Percentiles rank a stretch among this genome's conserved stretches.
phyloP scores from a whole-genome alignment of 2,329 filamentous ascomycete species.

The Acephala macrosclerotiorum region DNA sequence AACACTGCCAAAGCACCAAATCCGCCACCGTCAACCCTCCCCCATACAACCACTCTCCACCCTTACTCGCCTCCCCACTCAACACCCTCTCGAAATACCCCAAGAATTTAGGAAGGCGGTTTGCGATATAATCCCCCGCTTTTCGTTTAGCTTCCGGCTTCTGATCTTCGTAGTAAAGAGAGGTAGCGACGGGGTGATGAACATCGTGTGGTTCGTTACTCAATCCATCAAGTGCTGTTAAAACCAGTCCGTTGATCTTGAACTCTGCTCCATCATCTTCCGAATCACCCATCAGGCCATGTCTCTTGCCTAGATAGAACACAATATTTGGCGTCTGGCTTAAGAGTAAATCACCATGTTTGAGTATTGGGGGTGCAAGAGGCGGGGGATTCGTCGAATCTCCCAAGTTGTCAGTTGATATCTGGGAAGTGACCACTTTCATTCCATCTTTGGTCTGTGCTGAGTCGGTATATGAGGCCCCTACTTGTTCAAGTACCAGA shows the following conservation, averaged over 20 bases:
- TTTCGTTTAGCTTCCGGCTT: slow-evolving; percentile 68
- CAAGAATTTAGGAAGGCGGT: slow-evolving; percentile 75
- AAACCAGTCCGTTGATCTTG: slow-evolving; percentile 66
- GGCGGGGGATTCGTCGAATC: slow-evolving; percentile 67
- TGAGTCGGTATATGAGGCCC: slow-evolving; percentile 69
- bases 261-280: slow-evolving; percentile 45
- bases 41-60: slow-evolving; percentile 71
- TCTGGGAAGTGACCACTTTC: slow-evolving; percentile 55
- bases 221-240: slow-evolving; percentile 74
- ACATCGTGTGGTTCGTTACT: slow-evolving; percentile 77
- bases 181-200: slow-evolving; percentile 72
- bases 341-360: slow-evolving; percentile 62
- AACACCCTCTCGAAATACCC: slow-evolving; percentile 74
- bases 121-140: slow-evolving; percentile 63
- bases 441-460: slow-evolving; percentile 60
- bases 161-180: slow-evolving; percentile 77
- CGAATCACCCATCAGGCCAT: slow-evolving; percentile 21
- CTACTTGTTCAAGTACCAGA: slow-evolving; percentile 73
- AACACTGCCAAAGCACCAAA: slow-evolving; percentile 37
- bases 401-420: slow-evolving; percentile 54
- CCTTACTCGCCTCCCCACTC: slow-evolving; percentile 60
- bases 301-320: slow-evolving; percentile 64
- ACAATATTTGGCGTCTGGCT: slow-evolving; percentile 78
- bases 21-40: slow-evolving; percentile 74
- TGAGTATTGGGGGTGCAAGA: slow-evolving; percentile 72